Percentiles rank a stretch among this genome's conserved stretches.
phyloP scores from a whole-genome alignment of 139 green algal species.

The Chlamydomonas sphaeroides region DNA sequence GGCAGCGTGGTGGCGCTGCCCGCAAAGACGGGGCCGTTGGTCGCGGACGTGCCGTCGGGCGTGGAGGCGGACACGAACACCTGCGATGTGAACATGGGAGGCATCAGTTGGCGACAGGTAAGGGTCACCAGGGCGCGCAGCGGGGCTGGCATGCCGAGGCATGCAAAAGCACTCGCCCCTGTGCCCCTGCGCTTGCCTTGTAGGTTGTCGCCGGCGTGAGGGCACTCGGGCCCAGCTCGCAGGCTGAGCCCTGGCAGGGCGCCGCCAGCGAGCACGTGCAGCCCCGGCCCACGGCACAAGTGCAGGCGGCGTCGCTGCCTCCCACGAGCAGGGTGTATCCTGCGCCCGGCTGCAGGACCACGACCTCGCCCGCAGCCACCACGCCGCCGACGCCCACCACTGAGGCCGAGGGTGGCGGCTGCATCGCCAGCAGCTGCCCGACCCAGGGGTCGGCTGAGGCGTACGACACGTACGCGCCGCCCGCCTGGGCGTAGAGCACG shows the following conservation, averaged over 20 bases:
- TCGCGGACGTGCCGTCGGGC: not conserved
- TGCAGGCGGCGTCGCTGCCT: no score
- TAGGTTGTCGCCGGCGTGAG: constrained; percentile 52
- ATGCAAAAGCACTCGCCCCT: no score
- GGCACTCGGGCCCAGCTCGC: constrained; percentile 35
- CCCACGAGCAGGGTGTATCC: not conserved
- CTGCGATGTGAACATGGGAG: not conserved
- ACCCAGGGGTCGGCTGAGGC: not conserved
- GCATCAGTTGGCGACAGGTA: not conserved
- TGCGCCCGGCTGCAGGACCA: not conserved
- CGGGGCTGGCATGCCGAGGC: no score
- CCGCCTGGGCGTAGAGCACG: constrained; percentile 7
- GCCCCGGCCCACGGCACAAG: no score
- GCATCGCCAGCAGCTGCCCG: not conserved
- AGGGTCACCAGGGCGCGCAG: no score
- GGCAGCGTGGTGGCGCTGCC: constrained; percentile 24
- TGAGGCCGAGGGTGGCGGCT: not conserved
- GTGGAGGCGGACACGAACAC: constrained; percentile 17
- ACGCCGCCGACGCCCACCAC: constrained; percentile 16
- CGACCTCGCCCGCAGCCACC: constrained; percentile 30
- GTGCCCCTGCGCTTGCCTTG: constrained; percentile 35
- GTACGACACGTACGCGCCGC: not conserved
- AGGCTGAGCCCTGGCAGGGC: constrained; percentile 45
- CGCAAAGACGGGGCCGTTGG: not conserved
- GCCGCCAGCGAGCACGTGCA: constrained; percentile 47